Base-by-base conservation (phyloP, 805 yeast genomes). In the Ogataea henricii region DNA sequence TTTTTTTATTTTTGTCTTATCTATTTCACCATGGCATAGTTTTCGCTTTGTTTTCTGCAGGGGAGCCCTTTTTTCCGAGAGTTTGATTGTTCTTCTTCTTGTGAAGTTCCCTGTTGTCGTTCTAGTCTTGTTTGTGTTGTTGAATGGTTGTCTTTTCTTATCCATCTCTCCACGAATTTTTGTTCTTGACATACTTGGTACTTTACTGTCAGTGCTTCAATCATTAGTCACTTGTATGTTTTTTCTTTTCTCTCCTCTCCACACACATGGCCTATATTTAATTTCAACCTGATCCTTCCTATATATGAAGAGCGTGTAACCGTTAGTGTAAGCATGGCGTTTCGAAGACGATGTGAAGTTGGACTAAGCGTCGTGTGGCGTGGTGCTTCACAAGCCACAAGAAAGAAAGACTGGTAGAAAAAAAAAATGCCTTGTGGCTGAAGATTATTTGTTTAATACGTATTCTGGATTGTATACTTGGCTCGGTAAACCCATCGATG, bases 21-120 rank as follows among this genome's bases (percentile, higher is more conserved):
- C n/a, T n/a, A n/a, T 18, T 34, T 23, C n/a, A 34, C 23, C 23
- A 34, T 34, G 37, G 37, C 37, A 34, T 34, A 17, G 17, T 34
- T 34, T 18, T 34, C 37, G 37, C 37, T 34, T 32, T 9, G 35
- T 32, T 32, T 20, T 34, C 23, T 18, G 37, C 23, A 18, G 37
- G n/a, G 23, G 23, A 20, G 14, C 8, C 13, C 10, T 14, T n/a
- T n/a, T n/a, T n/a, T n/a, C n/a, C n/a, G n/a, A n/a, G n/a, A n/a
- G n/a, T n/a, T 27, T 4, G 4, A 27, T 27, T 27, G 30, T 27
- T 27, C 8, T 8, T 14, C n/a, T 27, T 27, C n/a, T n/a, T n/a
- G n/a, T n/a, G 14, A 27, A 27, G 13, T n/a, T 27, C n/a, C 17
- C 16, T 34, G 23, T 34, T 17, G 37, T 17, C 16, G n/a, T 34